These are phyloP conservation scores for Podaxis sp. DNA, from an alignment of 768 basidiomycete species.

Conservation along the genomic window DNA sequence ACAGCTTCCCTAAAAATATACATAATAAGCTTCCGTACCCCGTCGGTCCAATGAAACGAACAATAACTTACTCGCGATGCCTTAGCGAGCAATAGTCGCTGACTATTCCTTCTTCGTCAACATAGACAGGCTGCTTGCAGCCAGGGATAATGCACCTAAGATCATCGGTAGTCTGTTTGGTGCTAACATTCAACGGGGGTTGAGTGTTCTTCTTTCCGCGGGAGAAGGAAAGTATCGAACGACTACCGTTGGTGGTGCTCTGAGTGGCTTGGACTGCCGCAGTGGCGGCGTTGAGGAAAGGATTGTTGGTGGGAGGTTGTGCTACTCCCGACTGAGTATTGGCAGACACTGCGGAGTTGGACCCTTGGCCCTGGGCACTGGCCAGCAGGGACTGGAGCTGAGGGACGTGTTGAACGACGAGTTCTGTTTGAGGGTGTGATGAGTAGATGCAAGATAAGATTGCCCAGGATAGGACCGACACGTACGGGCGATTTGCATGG, in stretches of 20 bases:
- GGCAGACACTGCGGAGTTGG: not conserved
- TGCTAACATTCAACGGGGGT: slow-evolving; percentile 29
- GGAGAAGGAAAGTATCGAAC: slow-evolving; percentile 23
- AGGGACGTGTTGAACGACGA: slow-evolving; percentile 48
- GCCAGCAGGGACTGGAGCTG: slow-evolving; percentile 41
- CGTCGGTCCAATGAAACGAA: not conserved
- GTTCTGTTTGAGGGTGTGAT: slow-evolving; percentile 28
- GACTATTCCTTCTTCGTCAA: slow-evolving; percentile 49
- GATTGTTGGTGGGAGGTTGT: slow-evolving; percentile 26
- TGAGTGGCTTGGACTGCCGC: slow-evolving; percentile 1
- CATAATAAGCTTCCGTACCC: not conserved
- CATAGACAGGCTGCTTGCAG: slow-evolving; percentile 56
- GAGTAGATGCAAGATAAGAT: slow-evolving; percentile 1
- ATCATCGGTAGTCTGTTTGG: slow-evolving; percentile 36
- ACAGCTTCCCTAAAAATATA: slow-evolving; percentile 55
- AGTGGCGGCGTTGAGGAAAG: slow-evolving; percentile 28
- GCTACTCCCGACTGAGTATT: not conserved
- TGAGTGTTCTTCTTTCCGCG: slow-evolving; percentile 30
- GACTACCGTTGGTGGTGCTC: slow-evolving; percentile 27
- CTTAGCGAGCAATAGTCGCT: slow-evolving; percentile 60
- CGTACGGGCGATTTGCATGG: slow-evolving; percentile 41
- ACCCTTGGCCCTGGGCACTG: slow-evolving; percentile 11
- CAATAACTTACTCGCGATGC: slow-evolving; percentile 58
- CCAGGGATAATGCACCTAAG: slow-evolving; percentile 53
- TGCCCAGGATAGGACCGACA: slow-evolving; percentile 11